Base-by-base conservation (phyloP, 2,329 filamentous ascomycete species). In the Macrophomina phaseolina region DNA sequence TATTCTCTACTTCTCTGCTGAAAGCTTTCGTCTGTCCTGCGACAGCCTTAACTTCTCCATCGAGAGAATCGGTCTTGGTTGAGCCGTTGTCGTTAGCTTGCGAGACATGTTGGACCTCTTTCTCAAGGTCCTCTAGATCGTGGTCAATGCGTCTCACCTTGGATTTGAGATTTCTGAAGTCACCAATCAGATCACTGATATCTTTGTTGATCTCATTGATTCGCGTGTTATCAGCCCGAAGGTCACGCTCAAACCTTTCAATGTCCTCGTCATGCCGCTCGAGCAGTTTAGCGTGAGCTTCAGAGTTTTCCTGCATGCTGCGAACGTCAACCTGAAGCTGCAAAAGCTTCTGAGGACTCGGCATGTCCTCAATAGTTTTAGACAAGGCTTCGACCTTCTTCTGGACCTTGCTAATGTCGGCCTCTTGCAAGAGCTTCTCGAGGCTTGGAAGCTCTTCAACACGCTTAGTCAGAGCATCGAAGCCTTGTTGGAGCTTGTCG, bases 201-300 rank as follows among this genome's bases (percentile, higher is more conserved):
- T 62, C 58, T 6, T 49, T 32, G 12, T 38, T 62, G 30, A 38
- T 16, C n/a, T 36, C 42, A 12, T 62, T 62, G 18, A 62, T 62
- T 3, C 58, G 58, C 11, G 16, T 28, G 58, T 62, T 62, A n/a
- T 62, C 58, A n/a, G 45, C 30, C 11, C 6, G 12, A n/a, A 62
- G 18, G 30, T 62, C 58, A 5, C 42, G 58, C 46, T 49, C 58
- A 11, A 8, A 16, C n/a, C 45, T 62, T 16, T 12, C 45, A 23
- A 48, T 38, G 11, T 3, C 3, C 18, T 62, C 58, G 8, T 62
- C 58, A 7, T 38, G 56, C 0, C 28, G 42, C 5, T 48, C 42
- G 3, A 48, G n/a, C 18, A 28, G 4, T 12, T 60, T 42, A 3
- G 28, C 36, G 11, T 46, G 28, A 36, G 36, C 6, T 16, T 53